These are phyloP conservation scores for Umbilicus rupestris DNA, from an alignment of 164 flowering plant species.

Conservation along the genomic window DNA sequence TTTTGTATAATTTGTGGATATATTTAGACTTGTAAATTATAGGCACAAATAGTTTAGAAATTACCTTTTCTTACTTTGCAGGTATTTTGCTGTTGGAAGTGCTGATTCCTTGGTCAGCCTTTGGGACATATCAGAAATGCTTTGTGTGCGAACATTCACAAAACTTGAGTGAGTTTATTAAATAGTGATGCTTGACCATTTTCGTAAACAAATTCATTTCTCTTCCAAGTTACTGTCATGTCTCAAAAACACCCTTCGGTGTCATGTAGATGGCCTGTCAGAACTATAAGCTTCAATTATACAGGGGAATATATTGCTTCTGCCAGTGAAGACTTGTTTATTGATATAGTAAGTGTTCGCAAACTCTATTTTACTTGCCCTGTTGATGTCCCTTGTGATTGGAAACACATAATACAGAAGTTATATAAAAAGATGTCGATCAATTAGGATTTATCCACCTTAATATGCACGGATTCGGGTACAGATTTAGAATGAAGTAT, in stretches of 20 bases:
- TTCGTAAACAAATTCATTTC: not conserved
- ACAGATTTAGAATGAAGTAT: not conserved
- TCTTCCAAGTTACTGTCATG: not conserved
- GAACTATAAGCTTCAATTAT: constrained; percentile 91
- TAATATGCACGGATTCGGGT: not conserved
- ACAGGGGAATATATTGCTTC: constrained; percentile 92
- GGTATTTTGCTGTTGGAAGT: constrained; percentile 99
- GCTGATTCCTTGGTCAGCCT: constrained; percentile 98
- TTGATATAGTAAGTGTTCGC: constrained; percentile 64
- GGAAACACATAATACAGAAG: not conserved
- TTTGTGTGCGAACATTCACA: constrained; percentile 86
- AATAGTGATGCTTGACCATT: not conserved
- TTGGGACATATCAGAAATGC: constrained; percentile 96
- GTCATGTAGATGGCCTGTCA: constrained; percentile 74
- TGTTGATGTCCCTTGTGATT: not conserved
- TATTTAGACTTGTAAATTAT: not conserved
- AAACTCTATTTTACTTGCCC: not conserved
- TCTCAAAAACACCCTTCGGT: not conserved
- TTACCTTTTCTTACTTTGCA: constrained; percentile 16
- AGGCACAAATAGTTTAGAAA: not conserved
- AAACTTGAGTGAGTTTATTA: constrained; percentile 78
- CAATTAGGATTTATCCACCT: not conserved
- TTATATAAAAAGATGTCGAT: not conserved
- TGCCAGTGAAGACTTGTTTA: constrained; percentile 93
- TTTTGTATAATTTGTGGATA: not conserved